Conservation (phyloP, 2,329 filamentous ascomycete species). For the Colletotrichum melonis region DNA sequence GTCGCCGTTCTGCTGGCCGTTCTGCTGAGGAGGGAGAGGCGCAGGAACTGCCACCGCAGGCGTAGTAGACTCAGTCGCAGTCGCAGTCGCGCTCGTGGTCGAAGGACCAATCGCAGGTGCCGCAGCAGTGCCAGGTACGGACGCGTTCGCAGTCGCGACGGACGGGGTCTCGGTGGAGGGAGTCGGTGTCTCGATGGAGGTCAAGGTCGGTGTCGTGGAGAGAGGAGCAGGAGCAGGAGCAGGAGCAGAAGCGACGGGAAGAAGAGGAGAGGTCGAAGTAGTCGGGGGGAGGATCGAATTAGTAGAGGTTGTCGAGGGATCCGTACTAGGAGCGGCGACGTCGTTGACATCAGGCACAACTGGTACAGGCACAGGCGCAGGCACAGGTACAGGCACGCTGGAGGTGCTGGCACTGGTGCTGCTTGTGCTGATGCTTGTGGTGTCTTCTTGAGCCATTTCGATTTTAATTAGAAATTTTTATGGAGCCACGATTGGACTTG, state of each 20-base stretch:
- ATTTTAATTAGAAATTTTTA: constrained; percentile 54
- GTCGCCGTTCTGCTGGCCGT: constrained; percentile 35
- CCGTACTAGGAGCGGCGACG: constrained; percentile 22
- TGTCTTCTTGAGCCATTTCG: constrained; percentile 49
- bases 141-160: constrained; percentile 18
- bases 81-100: not conserved
- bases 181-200: constrained; percentile 24
- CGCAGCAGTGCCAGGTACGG: not conserved
- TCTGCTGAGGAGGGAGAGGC: not conserved
- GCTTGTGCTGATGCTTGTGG: constrained; percentile 35
- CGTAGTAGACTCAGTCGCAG: constrained; percentile 2
- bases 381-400: constrained; percentile 28
- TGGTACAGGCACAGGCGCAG: constrained; percentile 20
- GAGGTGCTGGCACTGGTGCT: constrained; percentile 28
- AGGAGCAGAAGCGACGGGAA: not conserved
- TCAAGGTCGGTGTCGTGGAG: constrained; percentile 24
- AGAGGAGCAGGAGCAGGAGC: not conserved
- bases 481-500: constrained; percentile 49
- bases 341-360: constrained; percentile 31
- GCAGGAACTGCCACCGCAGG: not conserved
- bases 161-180: constrained; percentile 17
- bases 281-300: constrained; percentile 31
- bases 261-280: constrained; percentile 22
- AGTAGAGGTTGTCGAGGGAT: constrained; percentile 31
- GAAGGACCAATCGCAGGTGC: constrained; percentile 3